Base-by-base conservation (phyloP, 2,329 filamentous ascomycete species). In the Aspergillus floridensis region DNA sequence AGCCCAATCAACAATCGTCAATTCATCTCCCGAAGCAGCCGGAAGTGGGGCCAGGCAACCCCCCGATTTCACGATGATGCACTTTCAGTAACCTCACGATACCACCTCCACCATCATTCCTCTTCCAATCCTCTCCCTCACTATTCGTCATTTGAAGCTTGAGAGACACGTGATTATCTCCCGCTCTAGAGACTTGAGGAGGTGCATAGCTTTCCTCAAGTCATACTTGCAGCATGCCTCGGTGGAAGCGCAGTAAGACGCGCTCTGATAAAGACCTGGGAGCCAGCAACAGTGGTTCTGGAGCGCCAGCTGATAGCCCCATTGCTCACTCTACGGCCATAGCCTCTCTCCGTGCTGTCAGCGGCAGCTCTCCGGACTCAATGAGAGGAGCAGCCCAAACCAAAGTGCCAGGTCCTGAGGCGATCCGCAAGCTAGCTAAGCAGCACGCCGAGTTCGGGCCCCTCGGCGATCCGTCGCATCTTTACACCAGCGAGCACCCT, bases 381-480 rank as follows among this genome's bases (percentile, higher is more conserved):
- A 38, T 49, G 35, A 64, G 26, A 21, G 19, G 47, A 16, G 22
- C 48, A 19, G 57, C 44, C 29, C 14, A 44, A 19, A n/a, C 31
- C 12, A 24, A 12, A n/a, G 52, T 24, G 26, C 51, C 51, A 11
- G 8, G 59, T 29, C 87, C 86, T 19, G 88, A 88, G 69, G 91
- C 96, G 75, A 83, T 87, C 47, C 86, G 87, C 59, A 84, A 83
- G 63, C 84, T 91, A 73, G 87, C 87, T 59, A 87, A 86, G 70
- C 84, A 87, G 66, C 90, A 97, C 67, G 89, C 92, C 29, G 91
- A 96, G 72, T 97, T 97, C 70, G 93, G 89, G 2, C 93, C 93
- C 11, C 80, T 97, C 35, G 82, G 86, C 62, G 87, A 90, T 65
- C 84, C 86, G 53, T 88, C 83, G 67, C 93, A 97, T 77, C 84